Conservation (phyloP, 2,329 filamentous ascomycete species). For the Aspergillus cejpii region DNA sequence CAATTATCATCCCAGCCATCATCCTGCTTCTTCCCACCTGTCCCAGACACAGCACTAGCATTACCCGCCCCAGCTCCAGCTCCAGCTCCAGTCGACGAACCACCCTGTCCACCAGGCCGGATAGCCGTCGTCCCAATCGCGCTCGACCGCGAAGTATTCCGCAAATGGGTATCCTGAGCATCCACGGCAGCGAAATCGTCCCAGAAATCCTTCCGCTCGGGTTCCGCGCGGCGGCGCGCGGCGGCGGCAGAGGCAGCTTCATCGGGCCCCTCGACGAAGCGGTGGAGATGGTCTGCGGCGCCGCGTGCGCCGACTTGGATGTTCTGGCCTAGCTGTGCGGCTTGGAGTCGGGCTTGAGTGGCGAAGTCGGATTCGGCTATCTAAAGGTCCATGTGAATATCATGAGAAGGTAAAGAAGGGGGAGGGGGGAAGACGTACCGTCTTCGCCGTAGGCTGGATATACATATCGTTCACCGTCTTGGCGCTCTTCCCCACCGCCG, state of each 20-base stretch:
- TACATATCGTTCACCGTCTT: conserved; percentile 87
- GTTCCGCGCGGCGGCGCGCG: conserved; percentile 45
- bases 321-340: conserved; percentile 52
- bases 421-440: conserved; percentile 49
- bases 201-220: conserved; percentile 78
- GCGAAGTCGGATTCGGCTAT: conserved; percentile 74
- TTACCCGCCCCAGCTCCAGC: conserved; percentile 19
- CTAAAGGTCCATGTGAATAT: conserved; percentile 40
- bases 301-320: conserved; percentile 61
- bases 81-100: conserved; percentile 7
- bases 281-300: conserved; percentile 72
- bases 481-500: conserved; percentile 79
- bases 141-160: conserved; percentile 39
- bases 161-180: conserved; percentile 21
- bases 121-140: conserved; percentile 59
- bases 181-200: conserved; percentile 74
- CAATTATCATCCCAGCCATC: conserved; percentile 52
- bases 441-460: conserved; percentile 85
- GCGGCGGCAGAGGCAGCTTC: conserved; percentile 44
- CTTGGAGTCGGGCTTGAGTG: conserved; percentile 58
- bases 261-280: conserved; percentile 74
- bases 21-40: conserved; percentile 45
- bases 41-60: conserved; percentile 10
- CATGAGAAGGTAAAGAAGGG: background rate
- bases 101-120: conserved; percentile 42